A percentile compares a stretch with the other conserved stretches of the same genome.
Evolutionary conservation across 306 rosid species (phyloP).

Genomic region (Quercus dentata): DNA sequence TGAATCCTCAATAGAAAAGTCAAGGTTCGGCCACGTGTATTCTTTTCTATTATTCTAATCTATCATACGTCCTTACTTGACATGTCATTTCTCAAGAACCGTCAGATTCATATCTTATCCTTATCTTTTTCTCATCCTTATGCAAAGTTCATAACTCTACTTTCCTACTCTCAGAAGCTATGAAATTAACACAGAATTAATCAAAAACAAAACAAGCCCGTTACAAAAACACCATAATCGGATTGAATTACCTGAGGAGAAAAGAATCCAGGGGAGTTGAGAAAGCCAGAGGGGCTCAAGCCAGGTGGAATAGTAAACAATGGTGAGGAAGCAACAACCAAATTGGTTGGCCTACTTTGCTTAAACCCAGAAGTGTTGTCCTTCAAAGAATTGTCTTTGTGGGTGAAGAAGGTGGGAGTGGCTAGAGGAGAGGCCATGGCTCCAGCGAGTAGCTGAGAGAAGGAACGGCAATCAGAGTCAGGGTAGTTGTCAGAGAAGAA

Average conservation of each 20-base stretch:
- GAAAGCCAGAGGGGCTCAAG: constrained; percentile 84
- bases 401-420: constrained; percentile 18
- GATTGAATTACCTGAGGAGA: constrained; percentile 70
- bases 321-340: constrained; percentile 71
- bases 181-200: not conserved
- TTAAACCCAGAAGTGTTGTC: constrained; percentile 57
- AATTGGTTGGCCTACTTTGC: constrained; percentile 80
- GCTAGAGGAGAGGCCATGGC: constrained; percentile 95
- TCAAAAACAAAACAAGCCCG: not conserved
- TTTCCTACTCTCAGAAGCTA: not conserved
- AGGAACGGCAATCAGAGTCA: constrained; percentile 64
- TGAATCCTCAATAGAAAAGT: too few species aligned
- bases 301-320: constrained; percentile 81
- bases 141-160: not conserved
- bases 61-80: too few species aligned
- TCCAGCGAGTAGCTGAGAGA: constrained; percentile 96
- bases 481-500: constrained; percentile 57
- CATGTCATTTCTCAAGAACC: too few species aligned
- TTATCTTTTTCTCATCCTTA: not conserved
- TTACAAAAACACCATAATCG: not conserved
- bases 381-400: constrained; percentile 30
- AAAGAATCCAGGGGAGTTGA: constrained; percentile 92
- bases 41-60: too few species aligned
- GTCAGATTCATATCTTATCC: too few species aligned
- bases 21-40: too few species aligned